Conservation (phyloP, 1,139 yeast genomes). For the Geotrichum restrictum region DNA sequence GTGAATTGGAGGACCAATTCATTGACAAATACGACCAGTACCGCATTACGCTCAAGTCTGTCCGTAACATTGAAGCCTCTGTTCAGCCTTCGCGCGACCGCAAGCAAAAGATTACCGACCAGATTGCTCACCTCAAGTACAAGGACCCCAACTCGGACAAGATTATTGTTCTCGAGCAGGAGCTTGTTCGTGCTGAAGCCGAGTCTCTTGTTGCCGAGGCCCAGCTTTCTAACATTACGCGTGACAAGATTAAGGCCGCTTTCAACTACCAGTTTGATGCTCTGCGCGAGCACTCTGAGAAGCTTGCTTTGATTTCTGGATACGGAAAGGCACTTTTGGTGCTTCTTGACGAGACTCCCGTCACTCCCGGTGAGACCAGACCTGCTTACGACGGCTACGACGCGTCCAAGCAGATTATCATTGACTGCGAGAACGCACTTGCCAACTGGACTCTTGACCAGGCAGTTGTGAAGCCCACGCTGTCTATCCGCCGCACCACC, state of each 20-base stretch:
- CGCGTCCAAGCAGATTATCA: constrained; percentile 94
- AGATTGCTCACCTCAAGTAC: constrained; percentile 95
- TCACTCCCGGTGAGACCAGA: constrained; percentile 98
- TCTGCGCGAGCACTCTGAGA: constrained; percentile 92
- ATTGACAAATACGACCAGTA: constrained; percentile 97
- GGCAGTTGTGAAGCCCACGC: constrained; percentile 91
- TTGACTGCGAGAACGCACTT: constrained; percentile 94
- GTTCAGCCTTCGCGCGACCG: constrained; percentile 98
- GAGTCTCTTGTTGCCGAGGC: constrained; percentile 99
- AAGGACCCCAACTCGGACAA: constrained; percentile 97
- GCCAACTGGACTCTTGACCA: constrained; percentile 95
- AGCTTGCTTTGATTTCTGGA: constrained; percentile 93
- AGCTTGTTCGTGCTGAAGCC: constrained; percentile 97
- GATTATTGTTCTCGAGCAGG: constrained; percentile 93
- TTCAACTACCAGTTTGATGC: constrained; percentile 97
- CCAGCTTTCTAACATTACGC: constrained; percentile 93
- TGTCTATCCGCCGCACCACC: constrained; percentile 50
- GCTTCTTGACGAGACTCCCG: constrained; percentile 92
- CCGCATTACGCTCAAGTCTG: constrained; percentile 89
- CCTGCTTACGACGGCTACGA: constrained; percentile 98
- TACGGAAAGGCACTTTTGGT: constrained; percentile 96
- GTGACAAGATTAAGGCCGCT: constrained; percentile 96
- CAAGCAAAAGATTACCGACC: constrained; percentile 95
- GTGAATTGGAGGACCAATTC: constrained; percentile 96
- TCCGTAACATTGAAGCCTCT: constrained; percentile 93